Evolutionary conservation across 2,329 filamentous ascomycete genomes (phyloP).

Genomic region (Colletotrichum sp.): DNA sequence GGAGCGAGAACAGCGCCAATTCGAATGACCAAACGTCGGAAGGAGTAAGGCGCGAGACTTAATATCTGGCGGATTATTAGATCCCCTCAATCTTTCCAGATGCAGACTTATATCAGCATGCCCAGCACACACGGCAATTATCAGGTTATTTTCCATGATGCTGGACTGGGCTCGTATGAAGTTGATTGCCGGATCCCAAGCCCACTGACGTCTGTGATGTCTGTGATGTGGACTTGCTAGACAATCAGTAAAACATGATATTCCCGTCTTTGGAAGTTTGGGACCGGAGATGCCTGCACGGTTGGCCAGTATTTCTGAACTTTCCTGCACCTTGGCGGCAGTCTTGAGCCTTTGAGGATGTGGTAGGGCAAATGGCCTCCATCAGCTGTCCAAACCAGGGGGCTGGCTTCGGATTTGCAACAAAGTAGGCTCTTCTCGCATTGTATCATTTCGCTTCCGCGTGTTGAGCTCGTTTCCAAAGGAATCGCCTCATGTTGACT

Average conservation of each 20-base stretch:
- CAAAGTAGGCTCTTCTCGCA: background rate
- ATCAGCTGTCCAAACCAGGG: background rate
- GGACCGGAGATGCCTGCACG: background rate
- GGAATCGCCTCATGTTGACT: background rate
- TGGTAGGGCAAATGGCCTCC: background rate
- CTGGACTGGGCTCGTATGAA: fast-evolving
- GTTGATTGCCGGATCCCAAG: background rate
- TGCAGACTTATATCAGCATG: fast-evolving
- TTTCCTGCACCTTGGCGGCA: background rate
- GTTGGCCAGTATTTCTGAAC: background rate
- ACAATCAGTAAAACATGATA: background rate
- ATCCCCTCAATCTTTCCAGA: background rate
- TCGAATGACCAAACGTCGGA: background rate
- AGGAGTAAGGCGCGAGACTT: background rate
- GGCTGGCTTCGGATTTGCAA: background rate
- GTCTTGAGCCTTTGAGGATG: background rate
- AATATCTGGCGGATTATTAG: background rate
- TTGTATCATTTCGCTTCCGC: background rate
- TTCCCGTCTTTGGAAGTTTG: background rate
- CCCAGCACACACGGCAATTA: background rate
- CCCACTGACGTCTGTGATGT: background rate
- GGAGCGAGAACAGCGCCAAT: background rate
- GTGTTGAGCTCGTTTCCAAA: background rate
- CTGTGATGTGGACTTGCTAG: background rate
- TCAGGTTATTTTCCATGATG: background rate